Conservation (phyloP, 2,329 filamentous ascomycete species). For the Colletotrichum melonis region DNA sequence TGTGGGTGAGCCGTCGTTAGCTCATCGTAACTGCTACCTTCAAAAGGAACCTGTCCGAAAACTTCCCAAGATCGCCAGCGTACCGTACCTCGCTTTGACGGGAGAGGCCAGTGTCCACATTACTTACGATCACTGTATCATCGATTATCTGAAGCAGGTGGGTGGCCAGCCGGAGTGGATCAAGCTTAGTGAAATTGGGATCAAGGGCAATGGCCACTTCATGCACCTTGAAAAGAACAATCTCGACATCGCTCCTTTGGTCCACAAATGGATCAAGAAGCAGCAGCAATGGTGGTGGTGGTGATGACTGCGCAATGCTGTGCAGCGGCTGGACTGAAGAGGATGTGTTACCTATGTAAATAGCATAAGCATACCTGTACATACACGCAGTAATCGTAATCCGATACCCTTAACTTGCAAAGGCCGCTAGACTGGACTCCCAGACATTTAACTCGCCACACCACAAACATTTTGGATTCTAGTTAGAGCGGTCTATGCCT, state of each 20-base stretch:
- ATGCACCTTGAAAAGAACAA: constrained; percentile 59
- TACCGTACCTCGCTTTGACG: constrained; percentile 59
- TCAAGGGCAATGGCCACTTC: constrained; percentile 64
- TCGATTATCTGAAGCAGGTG: constrained; percentile 60
- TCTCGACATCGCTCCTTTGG: constrained; percentile 42
- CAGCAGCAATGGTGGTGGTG: constrained; percentile 26
- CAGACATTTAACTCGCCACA: too few relatives aligned
- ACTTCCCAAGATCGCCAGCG: constrained; percentile 55
- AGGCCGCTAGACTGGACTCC: too few relatives aligned
- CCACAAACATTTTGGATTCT: not conserved
- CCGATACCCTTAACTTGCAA: too few relatives aligned
- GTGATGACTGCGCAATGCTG: not conserved
- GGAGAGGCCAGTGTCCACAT: constrained; percentile 62
- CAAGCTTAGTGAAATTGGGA: constrained; percentile 55
- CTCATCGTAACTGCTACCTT: constrained; percentile 42
- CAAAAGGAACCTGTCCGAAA: constrained; percentile 46
- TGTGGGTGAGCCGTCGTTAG: constrained; percentile 39
- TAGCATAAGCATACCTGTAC: not conserved
- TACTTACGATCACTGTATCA: constrained; percentile 64
- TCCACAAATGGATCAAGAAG: constrained; percentile 51
- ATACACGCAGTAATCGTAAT: not conserved
- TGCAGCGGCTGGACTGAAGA: not conserved
- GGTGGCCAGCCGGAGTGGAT: constrained; percentile 56
- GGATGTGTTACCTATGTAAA: not conserved
- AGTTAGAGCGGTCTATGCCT: not conserved